These are phyloP conservation scores for Stevia rebaudiana DNA, from an alignment of 140 eudicot species.

Conservation along the genomic window DNA sequence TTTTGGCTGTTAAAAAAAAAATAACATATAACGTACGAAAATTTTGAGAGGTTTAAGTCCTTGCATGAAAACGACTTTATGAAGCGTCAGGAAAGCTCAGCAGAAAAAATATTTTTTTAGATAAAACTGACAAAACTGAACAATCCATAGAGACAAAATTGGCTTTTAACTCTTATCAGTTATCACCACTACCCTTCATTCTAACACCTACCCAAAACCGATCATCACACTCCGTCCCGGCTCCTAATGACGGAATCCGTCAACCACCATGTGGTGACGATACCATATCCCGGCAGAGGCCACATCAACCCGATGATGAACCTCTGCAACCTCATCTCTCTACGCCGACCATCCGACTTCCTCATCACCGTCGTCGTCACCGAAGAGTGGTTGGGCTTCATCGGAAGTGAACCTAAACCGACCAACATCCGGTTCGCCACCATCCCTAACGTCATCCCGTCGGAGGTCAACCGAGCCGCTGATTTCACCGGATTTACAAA, in stretches of 20 bases:
- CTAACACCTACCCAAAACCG: neutral
- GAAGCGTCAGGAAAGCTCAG: no score
- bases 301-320: slow-evolving; percentile 66
- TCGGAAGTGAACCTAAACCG: slow-evolving; percentile 29
- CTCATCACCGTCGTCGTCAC: slow-evolving; percentile 48
- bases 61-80: no score
- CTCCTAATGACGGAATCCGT: slow-evolving; percentile 17
- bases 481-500: slow-evolving; percentile 33
- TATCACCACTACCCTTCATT: no score
- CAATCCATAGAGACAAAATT: no score
- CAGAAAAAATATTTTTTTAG: no score
- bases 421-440: slow-evolving; percentile 30
- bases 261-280: slow-evolving; percentile 47
- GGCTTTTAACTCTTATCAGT: no score
- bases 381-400: slow-evolving; percentile 55
- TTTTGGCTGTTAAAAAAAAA: no score
- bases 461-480: slow-evolving; percentile 44
- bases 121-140: no score
- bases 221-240: neutral
- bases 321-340: slow-evolving; percentile 43
- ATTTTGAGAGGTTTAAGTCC: no score
- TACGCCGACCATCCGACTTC: slow-evolving; percentile 12
- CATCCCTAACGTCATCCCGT: slow-evolving; percentile 55
- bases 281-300: slow-evolving; percentile 77
- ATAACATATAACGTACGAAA: no score